These are phyloP conservation scores for Crithidia bombi DNA, from an alignment of 208 protist species.

Conservation along the genomic window DNA sequence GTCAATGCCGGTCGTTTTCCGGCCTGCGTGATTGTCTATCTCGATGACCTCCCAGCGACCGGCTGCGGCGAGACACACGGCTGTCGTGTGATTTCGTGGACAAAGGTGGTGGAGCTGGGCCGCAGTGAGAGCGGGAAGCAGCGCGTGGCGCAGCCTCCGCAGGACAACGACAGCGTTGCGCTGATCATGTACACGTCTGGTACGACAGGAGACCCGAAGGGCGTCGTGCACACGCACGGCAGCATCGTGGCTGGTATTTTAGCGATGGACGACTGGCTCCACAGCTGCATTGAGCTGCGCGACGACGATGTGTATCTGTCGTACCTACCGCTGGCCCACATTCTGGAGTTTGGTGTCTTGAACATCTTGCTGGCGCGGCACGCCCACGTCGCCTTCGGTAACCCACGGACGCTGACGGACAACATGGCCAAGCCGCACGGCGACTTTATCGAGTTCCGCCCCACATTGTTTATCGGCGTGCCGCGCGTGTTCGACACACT, in stretches of 20 bases:
- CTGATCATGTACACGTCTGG: slow-evolving; percentile 83
- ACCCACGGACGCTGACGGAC: slow-evolving; percentile 82
- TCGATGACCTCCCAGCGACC: slow-evolving; percentile 55
- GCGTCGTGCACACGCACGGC: slow-evolving; percentile 82
- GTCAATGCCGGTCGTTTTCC: neutral
- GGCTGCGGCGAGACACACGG: slow-evolving; percentile 21
- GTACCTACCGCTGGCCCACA: slow-evolving; percentile 93
- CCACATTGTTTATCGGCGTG: slow-evolving; percentile 83
- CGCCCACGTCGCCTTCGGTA: slow-evolving; percentile 73
- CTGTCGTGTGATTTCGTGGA: slow-evolving; percentile 48
- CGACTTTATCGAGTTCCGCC: slow-evolving; percentile 78
- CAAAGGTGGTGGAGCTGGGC: slow-evolving; percentile 55
- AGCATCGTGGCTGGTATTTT: slow-evolving; percentile 46
- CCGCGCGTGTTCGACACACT: slow-evolving; percentile 90
- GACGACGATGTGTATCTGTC: slow-evolving; percentile 74
- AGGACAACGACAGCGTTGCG: slow-evolving; percentile 42
- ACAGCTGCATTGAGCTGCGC: slow-evolving; percentile 44
- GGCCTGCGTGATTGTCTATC: slow-evolving; percentile 47
- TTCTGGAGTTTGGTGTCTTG: slow-evolving; percentile 86
- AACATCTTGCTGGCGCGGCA: slow-evolving; percentile 69
- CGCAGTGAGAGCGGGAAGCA: slow-evolving; percentile 24
- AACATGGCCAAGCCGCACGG: slow-evolving; percentile 68
- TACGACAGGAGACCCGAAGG: slow-evolving; percentile 91
- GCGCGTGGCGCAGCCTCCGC: slow-evolving; percentile 11
- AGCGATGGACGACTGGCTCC: slow-evolving; percentile 42